Evolutionary conservation across 495 filamentous ascomycete genomes (phyloP).

Genomic region (Lasiosphaeria ovina): DNA sequence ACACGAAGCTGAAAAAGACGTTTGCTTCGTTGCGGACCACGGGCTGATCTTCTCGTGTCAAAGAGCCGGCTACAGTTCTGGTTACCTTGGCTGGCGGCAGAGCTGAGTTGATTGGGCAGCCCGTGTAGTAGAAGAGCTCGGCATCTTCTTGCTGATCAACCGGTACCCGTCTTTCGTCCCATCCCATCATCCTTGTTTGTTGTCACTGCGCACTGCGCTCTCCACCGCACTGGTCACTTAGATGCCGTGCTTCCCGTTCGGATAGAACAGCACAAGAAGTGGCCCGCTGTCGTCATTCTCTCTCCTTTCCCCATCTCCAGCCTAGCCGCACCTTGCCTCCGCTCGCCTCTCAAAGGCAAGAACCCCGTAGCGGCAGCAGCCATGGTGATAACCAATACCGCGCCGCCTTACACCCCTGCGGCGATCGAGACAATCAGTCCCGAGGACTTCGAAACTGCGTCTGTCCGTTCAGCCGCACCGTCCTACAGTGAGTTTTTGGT

Average conservation of each 20-base stretch:
- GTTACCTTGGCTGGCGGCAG: neutral
- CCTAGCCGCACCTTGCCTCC: neutral
- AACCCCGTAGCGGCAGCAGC: neutral
- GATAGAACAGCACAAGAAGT: neutral
- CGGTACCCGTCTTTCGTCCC: neutral
- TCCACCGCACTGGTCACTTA: constrained; percentile 10
- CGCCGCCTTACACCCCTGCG: constrained; percentile 25
- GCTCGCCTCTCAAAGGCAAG: neutral
- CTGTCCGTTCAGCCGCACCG: constrained; percentile 50
- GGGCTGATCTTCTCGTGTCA: neutral
- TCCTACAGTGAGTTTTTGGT: constrained; percentile 46
- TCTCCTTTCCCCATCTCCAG: neutral
- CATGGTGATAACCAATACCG: constrained; percentile 22
- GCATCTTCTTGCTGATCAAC: neutral
- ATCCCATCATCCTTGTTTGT: neutral
- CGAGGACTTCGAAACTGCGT: constrained; percentile 53
- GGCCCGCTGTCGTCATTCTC: constrained; percentile 6
- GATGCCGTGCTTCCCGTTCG: constrained; percentile 8
- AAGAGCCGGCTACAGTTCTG: neutral
- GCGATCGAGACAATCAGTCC: constrained; percentile 33
- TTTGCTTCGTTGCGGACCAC: too few species aligned
- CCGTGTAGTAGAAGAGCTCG: neutral
- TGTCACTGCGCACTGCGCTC: neutral
- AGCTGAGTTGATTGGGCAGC: too few species aligned
- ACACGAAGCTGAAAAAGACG: neutral